A percentile compares a stretch with the other conserved stretches of the same genome.
These are phyloP conservation scores for Lactarius tabidus DNA, from an alignment of 768 basidiomycete genomes.

Conservation along the genomic window DNA sequence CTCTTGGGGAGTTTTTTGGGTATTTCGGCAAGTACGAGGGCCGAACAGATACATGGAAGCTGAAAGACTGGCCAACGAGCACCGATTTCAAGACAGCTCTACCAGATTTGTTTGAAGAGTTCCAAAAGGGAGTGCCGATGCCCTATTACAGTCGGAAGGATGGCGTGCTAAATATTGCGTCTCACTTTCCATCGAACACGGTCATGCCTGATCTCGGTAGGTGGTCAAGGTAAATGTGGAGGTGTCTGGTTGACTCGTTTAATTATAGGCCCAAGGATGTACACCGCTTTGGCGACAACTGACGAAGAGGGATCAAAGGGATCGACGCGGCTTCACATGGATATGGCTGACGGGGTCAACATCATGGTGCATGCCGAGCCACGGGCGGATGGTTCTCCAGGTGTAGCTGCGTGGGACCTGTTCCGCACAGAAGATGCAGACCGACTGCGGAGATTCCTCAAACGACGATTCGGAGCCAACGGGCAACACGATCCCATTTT, in stretches of 20 bases:
- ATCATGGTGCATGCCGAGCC: slow-evolving; percentile 73
- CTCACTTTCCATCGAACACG: slow-evolving; percentile 80
- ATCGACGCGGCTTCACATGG: slow-evolving; percentile 84
- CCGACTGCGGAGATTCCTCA: slow-evolving; percentile 72
- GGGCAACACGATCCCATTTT: slow-evolving; percentile 83
- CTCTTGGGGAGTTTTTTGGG: slow-evolving; percentile 75
- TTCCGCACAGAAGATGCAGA: slow-evolving; percentile 78
- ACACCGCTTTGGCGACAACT: slow-evolving; percentile 71
- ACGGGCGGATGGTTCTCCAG: slow-evolving; percentile 54
- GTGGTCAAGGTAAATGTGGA: slow-evolving; percentile 24
- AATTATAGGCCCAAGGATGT: slow-evolving; percentile 44
- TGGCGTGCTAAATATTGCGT: slow-evolving; percentile 82
- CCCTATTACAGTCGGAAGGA: slow-evolving; percentile 90
- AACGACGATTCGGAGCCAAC: slow-evolving; percentile 53
- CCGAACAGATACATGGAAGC: slow-evolving; percentile 59
- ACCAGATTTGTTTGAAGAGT: slow-evolving; percentile 84
- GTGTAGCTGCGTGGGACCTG: slow-evolving; percentile 90
- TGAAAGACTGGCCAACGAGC: slow-evolving; percentile 94
- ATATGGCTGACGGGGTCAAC: slow-evolving; percentile 87
- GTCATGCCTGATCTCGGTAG: slow-evolving; percentile 76
- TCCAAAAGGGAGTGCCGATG: slow-evolving; percentile 75
- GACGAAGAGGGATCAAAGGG: slow-evolving; percentile 65
- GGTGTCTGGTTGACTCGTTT: not conserved
- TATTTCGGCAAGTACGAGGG: slow-evolving; percentile 67
- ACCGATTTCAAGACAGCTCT: slow-evolving; percentile 80